Base-by-base conservation (phyloP, 768 basidiomycete genomes). In the Mycena leptocephala region DNA sequence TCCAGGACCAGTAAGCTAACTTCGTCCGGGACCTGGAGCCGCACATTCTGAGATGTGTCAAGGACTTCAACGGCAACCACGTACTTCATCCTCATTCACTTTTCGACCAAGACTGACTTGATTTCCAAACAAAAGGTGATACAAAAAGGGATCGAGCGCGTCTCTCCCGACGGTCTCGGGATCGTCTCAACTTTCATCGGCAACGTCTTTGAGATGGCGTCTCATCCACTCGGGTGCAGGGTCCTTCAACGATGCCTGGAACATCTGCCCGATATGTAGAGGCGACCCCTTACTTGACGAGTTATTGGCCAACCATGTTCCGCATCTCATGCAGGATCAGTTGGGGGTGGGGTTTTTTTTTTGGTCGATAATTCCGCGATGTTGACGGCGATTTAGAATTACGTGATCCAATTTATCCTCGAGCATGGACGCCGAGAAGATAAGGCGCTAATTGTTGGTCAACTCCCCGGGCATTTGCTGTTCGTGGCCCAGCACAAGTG, bases 181-280 rank as follows among this genome's bases (percentile, higher is more conserved):
- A 97, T 97, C 81, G 90, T 98, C 65, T 87, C 90, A 58, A 86
- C 89, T 6, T 97, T 98, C 87, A 88, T 90, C 5, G 95, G 94
- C 6, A 93, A 94, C 76, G 94, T 98, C 30, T 91, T 92, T 74
- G 93, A 95, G 72, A 88, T 99, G 28, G 92, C 96, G 0, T 94
- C 94, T 0, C 97, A 99, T 82, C 93, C 96, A 0, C 98, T 96
- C 80, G 97, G 97, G 1, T 99, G 98, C 82, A 94, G 98, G 14
- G 98, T 99, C 28, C 89, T 99, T 37, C 98, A 99, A 83, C 91
- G 97, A 70, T 97, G 96, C 82, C 92, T 99, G 66, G 96, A 98
- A 83, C 92, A 96, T 82, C 87, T 98, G 30, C 91, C 95, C 0
- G 89, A 92, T 28, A 90, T 90, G 13, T 90, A 92, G 58, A 93